A percentile compares a stretch with the other conserved stretches of the same genome.
Conservation (phyloP, 2,329 filamentous ascomycete genomes). For the Alternaria atra region DNA sequence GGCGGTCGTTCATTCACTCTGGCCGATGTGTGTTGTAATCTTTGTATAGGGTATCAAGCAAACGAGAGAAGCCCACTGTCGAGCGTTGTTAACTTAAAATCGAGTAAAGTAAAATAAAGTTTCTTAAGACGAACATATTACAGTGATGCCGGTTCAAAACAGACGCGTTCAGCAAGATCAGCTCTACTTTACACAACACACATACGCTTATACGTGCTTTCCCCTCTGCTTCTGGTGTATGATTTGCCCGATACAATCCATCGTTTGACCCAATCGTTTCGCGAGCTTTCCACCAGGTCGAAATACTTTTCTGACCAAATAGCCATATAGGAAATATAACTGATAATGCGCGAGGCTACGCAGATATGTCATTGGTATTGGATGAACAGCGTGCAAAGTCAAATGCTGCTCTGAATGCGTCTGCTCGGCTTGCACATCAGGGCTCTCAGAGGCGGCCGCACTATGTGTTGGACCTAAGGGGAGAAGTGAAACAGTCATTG, state of each 20-base stretch:
- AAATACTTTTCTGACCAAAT: background rate
- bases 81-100: background rate
- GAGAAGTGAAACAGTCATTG: background rate
- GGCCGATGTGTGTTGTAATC: background rate
- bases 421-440: background rate
- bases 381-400: background rate
- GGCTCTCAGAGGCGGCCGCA: too few species aligned
- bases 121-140: background rate
- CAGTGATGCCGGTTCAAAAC: too few species aligned
- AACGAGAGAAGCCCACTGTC: background rate
- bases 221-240: background rate
- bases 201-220: background rate
- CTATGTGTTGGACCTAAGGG: too few species aligned
- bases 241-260: background rate
- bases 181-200: too few species aligned
- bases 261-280: background rate
- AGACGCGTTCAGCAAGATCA: background rate
- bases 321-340: background rate
- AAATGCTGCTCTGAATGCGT: background rate
- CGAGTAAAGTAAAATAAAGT: accelerated
- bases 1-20: too few species aligned
- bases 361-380: background rate
- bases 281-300: background rate
- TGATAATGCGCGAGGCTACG: background rate
- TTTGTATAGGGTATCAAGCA: background rate